A percentile compares a stretch with the other conserved stretches of the same genome.
Evolutionary conservation across 805 yeast species (phyloP).

Genomic region (Starmera quercuum): DNA sequence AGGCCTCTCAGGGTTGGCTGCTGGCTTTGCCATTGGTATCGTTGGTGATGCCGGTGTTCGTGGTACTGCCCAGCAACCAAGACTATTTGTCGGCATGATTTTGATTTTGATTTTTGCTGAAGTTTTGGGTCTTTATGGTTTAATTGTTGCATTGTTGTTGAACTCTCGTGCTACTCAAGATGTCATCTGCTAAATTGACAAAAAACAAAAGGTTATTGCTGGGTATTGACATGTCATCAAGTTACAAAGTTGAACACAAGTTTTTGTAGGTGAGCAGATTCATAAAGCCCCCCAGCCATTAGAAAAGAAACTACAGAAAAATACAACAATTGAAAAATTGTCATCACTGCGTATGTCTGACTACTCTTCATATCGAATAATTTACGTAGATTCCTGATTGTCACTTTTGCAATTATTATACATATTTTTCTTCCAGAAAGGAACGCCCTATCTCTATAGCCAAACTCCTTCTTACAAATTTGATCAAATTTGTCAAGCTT

Average conservation of each 20-base stretch:
- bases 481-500: slow-evolving; percentile 9
- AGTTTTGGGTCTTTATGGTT: slow-evolving; percentile 96
- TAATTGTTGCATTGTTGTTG: slow-evolving; percentile 94
- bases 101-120: slow-evolving; percentile 97
- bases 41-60: slow-evolving; percentile 99
- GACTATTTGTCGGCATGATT: slow-evolving; percentile 97
- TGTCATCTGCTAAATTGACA: slow-evolving; percentile 56
- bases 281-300: too few relatives aligned
- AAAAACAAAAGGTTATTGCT: too few relatives aligned
- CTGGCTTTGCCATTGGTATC: slow-evolving; percentile 98
- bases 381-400: too few relatives aligned
- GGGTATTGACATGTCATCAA: too few relatives aligned
- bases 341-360: too few relatives aligned
- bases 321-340: too few relatives aligned
- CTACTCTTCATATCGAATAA: too few relatives aligned
- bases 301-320: too few relatives aligned
- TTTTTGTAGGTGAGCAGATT: too few relatives aligned
- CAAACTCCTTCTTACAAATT: slow-evolving; percentile 14
- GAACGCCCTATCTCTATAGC: slow-evolving; percentile 18
- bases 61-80: slow-evolving; percentile 97
- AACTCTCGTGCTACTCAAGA: slow-evolving; percentile 97
- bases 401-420: neutral
- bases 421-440: slow-evolving; percentile 11
- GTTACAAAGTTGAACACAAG: too few relatives aligned
- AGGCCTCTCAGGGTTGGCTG: slow-evolving; percentile 95